Conservation (phyloP, 805 yeast genomes). For the Saturnispora ahearnii region DNA sequence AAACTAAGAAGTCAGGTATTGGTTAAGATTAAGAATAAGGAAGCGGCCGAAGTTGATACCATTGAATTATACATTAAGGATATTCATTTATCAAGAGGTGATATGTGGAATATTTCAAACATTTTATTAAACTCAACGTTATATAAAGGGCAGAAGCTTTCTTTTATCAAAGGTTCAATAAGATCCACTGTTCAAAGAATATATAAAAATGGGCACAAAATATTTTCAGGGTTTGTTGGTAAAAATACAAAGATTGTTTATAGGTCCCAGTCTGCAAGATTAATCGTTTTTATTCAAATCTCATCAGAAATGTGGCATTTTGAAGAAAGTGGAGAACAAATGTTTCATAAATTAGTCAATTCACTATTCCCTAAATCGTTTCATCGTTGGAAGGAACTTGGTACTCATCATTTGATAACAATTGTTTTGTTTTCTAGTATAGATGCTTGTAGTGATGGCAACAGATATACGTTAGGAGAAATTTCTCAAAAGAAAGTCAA, state of each 20-base stretch:
- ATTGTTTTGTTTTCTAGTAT: conserved; percentile 82
- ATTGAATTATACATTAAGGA: conserved; percentile 79
- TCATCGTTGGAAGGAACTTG: conserved; percentile 76
- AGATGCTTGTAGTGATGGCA: conserved; percentile 36
- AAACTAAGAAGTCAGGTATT: conserved; percentile 60
- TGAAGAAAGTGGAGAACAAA: conserved; percentile 91
- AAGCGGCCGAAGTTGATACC: conserved; percentile 62
- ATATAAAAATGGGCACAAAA: conserved; percentile 56
- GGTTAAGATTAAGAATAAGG: conserved; percentile 38
- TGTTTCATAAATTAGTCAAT: conserved; percentile 86
- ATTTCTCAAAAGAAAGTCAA: conserved; percentile 59
- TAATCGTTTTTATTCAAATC: conserved; percentile 77
- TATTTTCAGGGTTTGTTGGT: conserved; percentile 70
- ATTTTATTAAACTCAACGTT: conserved; percentile 54
- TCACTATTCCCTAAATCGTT: conserved; percentile 87
- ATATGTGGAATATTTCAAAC: conserved; percentile 81
- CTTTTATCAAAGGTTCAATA: conserved; percentile 50
- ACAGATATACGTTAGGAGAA: conserved; percentile 60
- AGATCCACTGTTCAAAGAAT: conserved; percentile 57
- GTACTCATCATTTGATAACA: conserved; percentile 85
- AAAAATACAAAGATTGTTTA: conserved; percentile 70
- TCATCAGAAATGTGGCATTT: conserved; percentile 98
- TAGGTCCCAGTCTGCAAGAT: conserved; percentile 83
- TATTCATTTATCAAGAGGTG: conserved; percentile 74
- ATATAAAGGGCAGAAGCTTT: conserved; percentile 53